Conservation (phyloP, 768 basidiomycete genomes). For the Neoboletus subvelutipes region DNA sequence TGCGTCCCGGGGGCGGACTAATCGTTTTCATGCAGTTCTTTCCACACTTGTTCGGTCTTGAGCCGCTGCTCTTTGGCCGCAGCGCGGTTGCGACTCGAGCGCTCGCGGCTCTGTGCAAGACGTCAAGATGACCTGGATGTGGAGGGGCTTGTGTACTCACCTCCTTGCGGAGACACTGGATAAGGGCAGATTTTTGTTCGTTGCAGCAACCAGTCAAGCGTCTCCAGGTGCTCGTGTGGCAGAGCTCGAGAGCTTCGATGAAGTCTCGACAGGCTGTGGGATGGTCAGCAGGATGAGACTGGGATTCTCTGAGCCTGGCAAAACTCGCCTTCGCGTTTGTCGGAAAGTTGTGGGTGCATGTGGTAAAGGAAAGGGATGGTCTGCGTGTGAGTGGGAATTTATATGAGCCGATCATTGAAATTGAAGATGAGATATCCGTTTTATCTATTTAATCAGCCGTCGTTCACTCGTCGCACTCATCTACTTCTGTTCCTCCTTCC, state of each 20-base stretch:
- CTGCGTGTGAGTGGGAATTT: constrained; percentile 7
- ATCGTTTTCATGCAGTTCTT: constrained; percentile 57
- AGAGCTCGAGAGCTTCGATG: constrained; percentile 72
- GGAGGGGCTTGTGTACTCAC: constrained; percentile 37
- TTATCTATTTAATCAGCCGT: constrained; percentile 13
- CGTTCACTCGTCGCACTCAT: neutral
- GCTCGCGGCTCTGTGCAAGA: constrained; percentile 52
- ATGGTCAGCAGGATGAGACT: constrained; percentile 5
- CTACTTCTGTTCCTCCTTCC: constrained; percentile 10
- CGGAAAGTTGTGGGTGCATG: constrained; percentile 75
- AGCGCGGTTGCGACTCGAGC: constrained; percentile 59
- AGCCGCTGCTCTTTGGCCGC: constrained; percentile 53
- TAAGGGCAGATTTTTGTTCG: constrained; percentile 61
- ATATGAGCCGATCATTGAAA: neutral
- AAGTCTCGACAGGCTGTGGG: constrained; percentile 68
- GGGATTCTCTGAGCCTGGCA: neutral
- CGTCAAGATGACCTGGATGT: constrained; percentile 1
- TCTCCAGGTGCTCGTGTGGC: constrained; percentile 63
- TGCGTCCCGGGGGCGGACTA: constrained; percentile 7
- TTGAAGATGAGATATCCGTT: neutral
- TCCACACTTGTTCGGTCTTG: constrained; percentile 59
- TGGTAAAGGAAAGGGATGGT: neutral
- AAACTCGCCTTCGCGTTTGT: constrained; percentile 56
- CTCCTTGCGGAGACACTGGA: constrained; percentile 69
- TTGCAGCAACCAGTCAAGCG: constrained; percentile 73